Percentiles rank a stretch among this genome's conserved stretches.
These are phyloP conservation scores for Phoma sp. DNA, from an alignment of 2,329 filamentous ascomycete genomes.

Conservation along the genomic window DNA sequence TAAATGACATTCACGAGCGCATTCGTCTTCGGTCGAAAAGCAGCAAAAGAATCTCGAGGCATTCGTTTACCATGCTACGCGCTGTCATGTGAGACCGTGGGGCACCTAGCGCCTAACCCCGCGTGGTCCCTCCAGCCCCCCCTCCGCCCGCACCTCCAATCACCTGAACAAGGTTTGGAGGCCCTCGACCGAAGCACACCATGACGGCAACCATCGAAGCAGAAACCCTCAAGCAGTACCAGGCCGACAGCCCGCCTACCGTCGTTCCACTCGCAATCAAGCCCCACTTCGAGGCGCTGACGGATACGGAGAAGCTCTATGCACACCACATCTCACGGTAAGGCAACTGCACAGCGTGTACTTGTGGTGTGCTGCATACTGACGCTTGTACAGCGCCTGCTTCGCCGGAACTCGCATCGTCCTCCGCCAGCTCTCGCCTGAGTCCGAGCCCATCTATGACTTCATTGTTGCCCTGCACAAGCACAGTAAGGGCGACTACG, in stretches of 20 bases:
- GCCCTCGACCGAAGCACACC: not conserved
- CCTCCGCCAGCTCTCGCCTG: slow-evolving; percentile 60
- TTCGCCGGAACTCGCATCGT: slow-evolving; percentile 60
- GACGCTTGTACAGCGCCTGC: slow-evolving; percentile 47
- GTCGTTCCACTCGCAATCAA: slow-evolving; percentile 89
- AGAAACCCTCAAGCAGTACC: slow-evolving; percentile 69
- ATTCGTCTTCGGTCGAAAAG: too few relatives aligned
- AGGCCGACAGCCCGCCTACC: slow-evolving; percentile 88
- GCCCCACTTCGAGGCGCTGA: slow-evolving; percentile 85
- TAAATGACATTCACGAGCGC: not conserved
- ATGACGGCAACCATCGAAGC: slow-evolving; percentile 52
- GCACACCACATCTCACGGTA: slow-evolving; percentile 70
- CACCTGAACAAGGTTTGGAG: not conserved
- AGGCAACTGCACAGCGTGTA: not conserved
- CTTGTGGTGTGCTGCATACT: not conserved
- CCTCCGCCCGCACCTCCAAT: not conserved
- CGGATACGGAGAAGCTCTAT: slow-evolving; percentile 83
- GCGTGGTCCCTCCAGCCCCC: slow-evolving; percentile 1
- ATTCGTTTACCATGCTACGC: not conserved
- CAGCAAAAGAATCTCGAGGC: too few relatives aligned
- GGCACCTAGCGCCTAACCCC: not conserved
- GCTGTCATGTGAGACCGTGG: slow-evolving; percentile 3
- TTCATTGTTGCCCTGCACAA: slow-evolving; percentile 61
- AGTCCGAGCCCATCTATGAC: slow-evolving; percentile 62
- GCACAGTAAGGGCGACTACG: slow-evolving; percentile 58